Evolutionary conservation across 1,284 basidiomycete species (phyloP), one percentile per base, ranked within the genome.

Genomic region (Fomitopsis palustris): DNA sequence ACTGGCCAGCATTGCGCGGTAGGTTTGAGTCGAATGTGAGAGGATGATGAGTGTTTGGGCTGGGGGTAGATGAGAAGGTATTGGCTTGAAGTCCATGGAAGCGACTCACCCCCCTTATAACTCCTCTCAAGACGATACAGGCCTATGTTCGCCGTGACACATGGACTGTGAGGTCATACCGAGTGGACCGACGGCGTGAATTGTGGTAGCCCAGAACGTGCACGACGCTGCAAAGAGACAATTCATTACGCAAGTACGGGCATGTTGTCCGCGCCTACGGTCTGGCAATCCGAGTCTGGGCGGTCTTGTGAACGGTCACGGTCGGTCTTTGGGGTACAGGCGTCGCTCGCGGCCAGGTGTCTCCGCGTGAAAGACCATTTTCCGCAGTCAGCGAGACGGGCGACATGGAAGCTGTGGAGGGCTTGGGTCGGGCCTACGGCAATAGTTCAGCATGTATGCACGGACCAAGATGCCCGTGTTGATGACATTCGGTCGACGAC

Each of bases 301-400:
- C 27, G 49, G 49, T 51, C 49, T 35, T 35, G 49, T 51, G 49
- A 51, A 29, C 49, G 49, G 49, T 51, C 49, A 51, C 49, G 49
- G 49, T 31, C 29, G 49, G 16, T 2, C 25, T n/a, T 7, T 7
- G 8, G 29, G 35, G 27, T 7, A 17, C 29, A 3, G 31, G 49
- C 3, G 35, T 51, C 49, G 35, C n/a, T 17, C 2, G 19, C 49
- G 49, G 49, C 16, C 49, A 51, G 12, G 17, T 9, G 16, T 51
- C 10, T 17, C 49, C 49, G 49, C 41, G 2, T 9, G 41, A 19
- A 21, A 7, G 31, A 33, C 2, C 1, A 7, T 2, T 33, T 33
- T 33, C 31, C 12, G 12, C 7, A 10, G n/a, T n/a, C n/a, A n/a
- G 12, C 31, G 6, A 10, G 31, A 33, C 31, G 12, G 31, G 31